Percentiles rank a stretch among this genome's conserved stretches.
These are phyloP conservation scores for Fragaria nilgerrensis DNA, from an alignment of 306 rosid genomes.

Conservation along the genomic window DNA sequence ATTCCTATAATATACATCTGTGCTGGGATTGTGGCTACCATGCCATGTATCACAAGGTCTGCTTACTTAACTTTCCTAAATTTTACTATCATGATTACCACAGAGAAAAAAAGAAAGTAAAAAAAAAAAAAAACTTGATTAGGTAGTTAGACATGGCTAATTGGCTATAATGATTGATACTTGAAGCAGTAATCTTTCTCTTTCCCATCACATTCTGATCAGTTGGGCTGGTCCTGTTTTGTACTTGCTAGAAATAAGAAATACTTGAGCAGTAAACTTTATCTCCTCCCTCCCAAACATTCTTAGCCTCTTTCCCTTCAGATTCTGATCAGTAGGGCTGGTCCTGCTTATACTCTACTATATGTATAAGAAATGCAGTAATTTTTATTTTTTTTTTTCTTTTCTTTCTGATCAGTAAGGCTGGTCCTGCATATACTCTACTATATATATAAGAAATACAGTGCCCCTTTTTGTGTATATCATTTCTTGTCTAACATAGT, in stretches of 20 bases:
- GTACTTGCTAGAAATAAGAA: too few species aligned
- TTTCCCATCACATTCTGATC: too few species aligned
- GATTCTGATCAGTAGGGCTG: background rate
- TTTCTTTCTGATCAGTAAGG: background rate
- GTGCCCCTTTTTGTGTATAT: constrained; percentile 7
- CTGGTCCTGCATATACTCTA: background rate
- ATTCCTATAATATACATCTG: constrained; percentile 83
- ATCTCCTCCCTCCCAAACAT: background rate
- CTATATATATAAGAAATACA: background rate
- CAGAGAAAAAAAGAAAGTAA: background rate
- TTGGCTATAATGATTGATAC: background rate
- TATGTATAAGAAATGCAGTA: background rate
- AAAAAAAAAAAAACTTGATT: background rate
- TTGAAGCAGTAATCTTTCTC: too few species aligned
- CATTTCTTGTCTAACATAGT: constrained; percentile 15
- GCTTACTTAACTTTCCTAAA: constrained; percentile 17
- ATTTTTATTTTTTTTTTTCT: too few species aligned
- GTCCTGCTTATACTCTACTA: background rate
- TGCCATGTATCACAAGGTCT: constrained; percentile 98
- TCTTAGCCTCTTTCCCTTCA: background rate
- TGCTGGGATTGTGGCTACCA: constrained; percentile 83
- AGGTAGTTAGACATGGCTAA: background rate
- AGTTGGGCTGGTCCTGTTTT: too few species aligned
- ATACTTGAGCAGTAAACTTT: background rate
- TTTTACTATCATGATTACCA: background rate